Percentiles rank a stretch among this genome's conserved stretches.
Evolutionary conservation across 257 asterid genomes (phyloP).

Genomic region (Fraxinus americana): DNA sequence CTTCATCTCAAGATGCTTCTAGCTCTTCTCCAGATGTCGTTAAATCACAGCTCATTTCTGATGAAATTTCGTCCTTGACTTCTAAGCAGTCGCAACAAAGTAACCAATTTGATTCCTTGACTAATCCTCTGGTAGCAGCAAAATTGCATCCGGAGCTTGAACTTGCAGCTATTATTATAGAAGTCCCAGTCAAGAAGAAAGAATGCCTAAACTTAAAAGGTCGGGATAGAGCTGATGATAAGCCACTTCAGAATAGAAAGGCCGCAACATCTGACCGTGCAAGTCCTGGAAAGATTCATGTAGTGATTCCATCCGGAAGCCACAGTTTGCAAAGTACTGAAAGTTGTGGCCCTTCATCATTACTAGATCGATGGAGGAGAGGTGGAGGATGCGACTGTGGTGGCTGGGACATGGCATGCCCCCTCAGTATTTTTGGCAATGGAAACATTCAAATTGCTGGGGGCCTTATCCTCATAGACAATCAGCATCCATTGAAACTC

Average conservation of each 20-base stretch:
- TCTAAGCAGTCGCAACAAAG: constrained; percentile 29
- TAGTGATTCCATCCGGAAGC: constrained; percentile 81
- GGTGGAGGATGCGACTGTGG: constrained; percentile 99
- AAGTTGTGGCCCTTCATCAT: constrained; percentile 65
- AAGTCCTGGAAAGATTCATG: constrained; percentile 51
- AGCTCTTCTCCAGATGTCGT: constrained; percentile 41
- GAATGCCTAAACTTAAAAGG: constrained; percentile 61
- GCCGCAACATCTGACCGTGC: constrained; percentile 27
- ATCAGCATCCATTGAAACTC: constrained; percentile 50
- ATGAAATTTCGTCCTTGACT: constrained; percentile 32
- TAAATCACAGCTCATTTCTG: constrained; percentile 33
- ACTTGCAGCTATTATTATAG: constrained; percentile 70
- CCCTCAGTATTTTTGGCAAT: constrained; percentile 59
- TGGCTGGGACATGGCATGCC: constrained; percentile 98
- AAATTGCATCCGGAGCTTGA: constrained; percentile 67
- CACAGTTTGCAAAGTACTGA: constrained; percentile 72
- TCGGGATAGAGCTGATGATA: constrained; percentile 41
- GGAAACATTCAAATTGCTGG: constrained; percentile 39
- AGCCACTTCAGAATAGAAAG: constrained; percentile 31
- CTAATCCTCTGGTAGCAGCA: constrained; percentile 37
- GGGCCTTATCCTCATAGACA: constrained; percentile 41
- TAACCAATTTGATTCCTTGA: constrained; percentile 20
- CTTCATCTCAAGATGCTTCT: constrained; percentile 47
- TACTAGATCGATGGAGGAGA: constrained; percentile 83
- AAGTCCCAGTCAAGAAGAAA: constrained; percentile 71